Percentiles rank a stretch among this genome's conserved stretches.
Evolutionary conservation across 108 stramenopile genomes (phyloP).

Genomic region (Cyclotella cryptica): DNA sequence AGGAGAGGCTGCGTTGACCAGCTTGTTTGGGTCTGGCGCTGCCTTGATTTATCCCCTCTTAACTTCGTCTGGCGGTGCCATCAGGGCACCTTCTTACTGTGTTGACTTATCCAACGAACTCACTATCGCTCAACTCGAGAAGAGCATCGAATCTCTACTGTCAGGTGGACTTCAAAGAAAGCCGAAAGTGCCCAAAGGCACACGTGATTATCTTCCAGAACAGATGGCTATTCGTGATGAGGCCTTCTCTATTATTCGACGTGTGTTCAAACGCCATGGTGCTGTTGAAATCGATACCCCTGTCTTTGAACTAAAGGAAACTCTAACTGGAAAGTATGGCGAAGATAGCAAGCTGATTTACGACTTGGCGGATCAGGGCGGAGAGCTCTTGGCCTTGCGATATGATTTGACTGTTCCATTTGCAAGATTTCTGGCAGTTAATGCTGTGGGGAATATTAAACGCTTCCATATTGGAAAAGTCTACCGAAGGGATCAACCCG

Average conservation of each 20-base stretch:
- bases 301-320: slow-evolving; percentile 91
- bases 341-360: slow-evolving; percentile 94
- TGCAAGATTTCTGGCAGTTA: slow-evolving; percentile 88
- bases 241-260: slow-evolving; percentile 83
- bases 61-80: background rate
- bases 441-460: slow-evolving; percentile 91
- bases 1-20: slow-evolving; percentile 52
- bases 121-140: slow-evolving; percentile 46
- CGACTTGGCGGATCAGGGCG: slow-evolving; percentile 93
- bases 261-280: slow-evolving; percentile 91
- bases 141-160: slow-evolving; percentile 40
- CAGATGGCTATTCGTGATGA: slow-evolving; percentile 91
- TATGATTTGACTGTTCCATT: slow-evolving; percentile 96
- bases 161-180: slow-evolving; percentile 68
- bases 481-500: slow-evolving; percentile 90
- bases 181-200: slow-evolving; percentile 88
- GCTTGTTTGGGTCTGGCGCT: slow-evolving; percentile 67
- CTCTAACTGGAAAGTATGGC: slow-evolving; percentile 94
- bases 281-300: slow-evolving; percentile 96
- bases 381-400: slow-evolving; percentile 77
- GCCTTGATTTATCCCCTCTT: slow-evolving; percentile 45
- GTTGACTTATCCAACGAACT: slow-evolving; percentile 22
- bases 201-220: slow-evolving; percentile 80
- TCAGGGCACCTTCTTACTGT: background rate
- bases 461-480: slow-evolving; percentile 92